These are phyloP conservation scores for Pseudonectria foliicola DNA, from an alignment of 2,329 filamentous ascomycete species.

Conservation along the genomic window DNA sequence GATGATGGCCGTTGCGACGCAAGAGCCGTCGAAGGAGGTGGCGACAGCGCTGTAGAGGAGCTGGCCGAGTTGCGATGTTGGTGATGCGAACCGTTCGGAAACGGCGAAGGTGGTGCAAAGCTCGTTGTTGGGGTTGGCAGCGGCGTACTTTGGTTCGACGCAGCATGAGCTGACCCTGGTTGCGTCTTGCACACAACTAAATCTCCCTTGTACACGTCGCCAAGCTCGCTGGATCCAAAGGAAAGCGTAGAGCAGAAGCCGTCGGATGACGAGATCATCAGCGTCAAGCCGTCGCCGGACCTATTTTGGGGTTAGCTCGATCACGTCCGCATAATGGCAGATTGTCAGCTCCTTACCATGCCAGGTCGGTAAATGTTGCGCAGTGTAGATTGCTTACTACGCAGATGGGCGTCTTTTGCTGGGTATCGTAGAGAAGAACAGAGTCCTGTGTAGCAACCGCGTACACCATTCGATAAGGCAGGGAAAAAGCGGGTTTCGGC, in stretches of 20 bases:
- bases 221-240: conserved; percentile 77
- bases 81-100: conserved; percentile 39
- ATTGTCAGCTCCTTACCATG: conserved; percentile 59
- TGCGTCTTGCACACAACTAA: conserved; percentile 43
- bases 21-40: conserved; percentile 47
- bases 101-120: conserved; percentile 56
- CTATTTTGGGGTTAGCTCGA: conserved; percentile 28
- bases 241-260: conserved; percentile 92
- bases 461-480: conserved; percentile 92
- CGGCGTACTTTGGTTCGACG: conserved; percentile 59
- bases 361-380: conserved; percentile 92
- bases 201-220: conserved; percentile 70
- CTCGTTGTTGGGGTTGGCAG: conserved; percentile 62
- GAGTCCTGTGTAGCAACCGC: conserved; percentile 96
- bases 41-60: conserved; percentile 52
- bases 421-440: conserved; percentile 91
- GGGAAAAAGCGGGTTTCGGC: conserved; percentile 65
- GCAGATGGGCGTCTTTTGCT: conserved; percentile 88
- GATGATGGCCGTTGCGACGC: conserved; percentile 63
- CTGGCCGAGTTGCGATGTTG: conserved; percentile 52
- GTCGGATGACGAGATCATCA: conserved; percentile 96
- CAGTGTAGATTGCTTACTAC: conserved; percentile 96
- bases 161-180: conserved; percentile 31
- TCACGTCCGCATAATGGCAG: neutral
- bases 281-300: conserved; percentile 44